Evolutionary conservation across 148 eudicot genomes (phyloP), one percentile per base, ranked within the genome.

Genomic region (Pharnaceum exiguum): DNA sequence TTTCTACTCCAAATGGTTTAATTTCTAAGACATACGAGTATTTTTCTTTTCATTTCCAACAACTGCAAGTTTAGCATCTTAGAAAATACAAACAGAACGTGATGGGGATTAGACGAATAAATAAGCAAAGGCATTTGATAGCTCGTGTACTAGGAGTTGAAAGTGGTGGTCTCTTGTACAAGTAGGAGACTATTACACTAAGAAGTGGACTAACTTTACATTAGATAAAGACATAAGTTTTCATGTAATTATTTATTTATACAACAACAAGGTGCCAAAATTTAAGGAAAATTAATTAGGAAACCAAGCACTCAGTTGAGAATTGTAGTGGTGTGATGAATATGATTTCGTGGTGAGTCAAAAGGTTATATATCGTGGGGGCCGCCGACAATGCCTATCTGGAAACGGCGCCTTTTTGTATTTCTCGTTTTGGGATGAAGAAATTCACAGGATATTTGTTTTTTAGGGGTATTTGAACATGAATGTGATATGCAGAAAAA

Each of bases 361-460:
- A 69, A 60, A 69, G 62, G 45, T 21, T 21, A 17, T 16, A 16
- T n/a, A n/a, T n/a, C n/a, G 11, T 17, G 24, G 17, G 55, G 42
- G n/a, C 71, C 51, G 23, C 51, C 55, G 68, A 69, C 73, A 62
- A 62, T 2, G 55, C 47, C 57, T 48, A 62, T 69, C 62, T 47
- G 2, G 31, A 61, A 69, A 69, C 73, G 73, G 68, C 73, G 62
- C 57, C 73, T 69, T 69, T 68, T 47, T 36, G 21, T 49, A 37
- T 50, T 49, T 27, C 39, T 13, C 24, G 17, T 48, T 40, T 57
- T n/a, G n/a, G n/a, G 19, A 24, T 8, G 1, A 33, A 55, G 4
- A 35, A 1, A 26, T 40, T 57, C 3, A 5, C n/a, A n/a, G n/a
- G n/a, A n/a, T 15, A 3, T 18, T 40, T 40, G 2, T 59, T 59